phyloP scores from a whole-genome alignment of 345 rosid genomes.

The Nephelium lappaceum region DNA sequence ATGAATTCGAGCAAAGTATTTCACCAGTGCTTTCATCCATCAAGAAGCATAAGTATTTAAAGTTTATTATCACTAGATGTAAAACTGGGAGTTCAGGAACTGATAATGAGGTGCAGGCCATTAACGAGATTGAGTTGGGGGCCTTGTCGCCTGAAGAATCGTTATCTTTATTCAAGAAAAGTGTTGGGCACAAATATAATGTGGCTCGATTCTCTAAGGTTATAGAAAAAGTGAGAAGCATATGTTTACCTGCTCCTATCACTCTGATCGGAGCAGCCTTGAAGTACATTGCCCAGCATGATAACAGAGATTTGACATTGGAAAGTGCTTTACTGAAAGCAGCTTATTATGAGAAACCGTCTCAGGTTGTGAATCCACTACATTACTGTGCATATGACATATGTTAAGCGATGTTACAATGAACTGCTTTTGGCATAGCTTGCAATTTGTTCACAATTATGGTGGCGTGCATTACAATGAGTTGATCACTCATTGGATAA shows the following conservation, averaged over 20 bases:
- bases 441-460: conserved; percentile 34
- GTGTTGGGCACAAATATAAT: neutral
- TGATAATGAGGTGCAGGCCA: neutral
- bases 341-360: neutral
- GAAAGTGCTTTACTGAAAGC: conserved; percentile 3
- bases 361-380: conserved; percentile 10
- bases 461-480: conserved; percentile 50
- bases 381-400: conserved; percentile 29
- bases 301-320: neutral
- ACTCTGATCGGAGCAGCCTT: conserved; percentile 41
- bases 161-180: conserved; percentile 7
- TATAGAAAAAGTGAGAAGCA: conserved; percentile 9
- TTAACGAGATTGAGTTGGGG: neutral
- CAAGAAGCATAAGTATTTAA: neutral
- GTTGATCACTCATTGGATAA: conserved; percentile 63
- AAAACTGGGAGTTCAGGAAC: neutral
- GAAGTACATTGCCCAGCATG: neutral
- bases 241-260: conserved; percentile 36
- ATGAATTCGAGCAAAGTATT: neutral
- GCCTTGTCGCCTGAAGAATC: conserved; percentile 2
- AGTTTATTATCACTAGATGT: conserved; percentile 32
- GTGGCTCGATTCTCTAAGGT: neutral
- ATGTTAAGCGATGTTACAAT: conserved; percentile 9
- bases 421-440: conserved; percentile 58
- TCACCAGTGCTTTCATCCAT: neutral